Base-by-base conservation (phyloP, 768 basidiomycete genomes). In the Boletus vermiculosoides region DNA sequence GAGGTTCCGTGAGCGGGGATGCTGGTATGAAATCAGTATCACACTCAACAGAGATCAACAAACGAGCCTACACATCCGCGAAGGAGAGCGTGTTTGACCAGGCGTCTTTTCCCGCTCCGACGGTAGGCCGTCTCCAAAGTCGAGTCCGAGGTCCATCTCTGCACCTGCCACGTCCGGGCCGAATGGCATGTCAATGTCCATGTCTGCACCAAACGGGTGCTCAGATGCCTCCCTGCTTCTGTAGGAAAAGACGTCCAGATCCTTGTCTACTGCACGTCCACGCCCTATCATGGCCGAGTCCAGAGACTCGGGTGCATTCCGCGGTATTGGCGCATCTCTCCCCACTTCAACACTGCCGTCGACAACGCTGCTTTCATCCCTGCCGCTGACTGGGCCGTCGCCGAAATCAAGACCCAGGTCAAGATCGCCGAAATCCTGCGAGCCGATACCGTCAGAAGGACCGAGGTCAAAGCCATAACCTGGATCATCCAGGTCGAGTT, bases 321-420 rank as follows among this genome's bases (percentile, higher is more conserved):
- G 76, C 30, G 73, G 77, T 9, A 69, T 68, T 25, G 76, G 77
- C 13, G 86, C 88, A 63, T 92, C 88, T 71, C 91, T 87, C 58
- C 87, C 91, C 31, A 89, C 81, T 58, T 88, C 90, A 30, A 92
- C 76, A 55, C 88, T 90, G 55, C 73, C 78, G 23, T 72, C 74
- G 16, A 64, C 42, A 51, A 91, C 78, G 53, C 89, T 90, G n/a
- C 36, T 5, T 53, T 70, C 77, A n/a, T 71, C 75, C 37, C 49
- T 51, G 57, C 59, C 59, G 53, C 74, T 69, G 36, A 67, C 68
- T 12, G 79, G 77, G 44, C 82, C 82, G 57, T 85, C 88, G 45
- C 84, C 92, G 68, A 90, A 90, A 63, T 87, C 84, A 51, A 93
- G 80, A 53, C 87, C 91, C 30, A 94, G 77, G 68, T 92, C 90